Conservation (phyloP, 108 stramenopile species). For the Fistulifera pelliculosa region DNA sequence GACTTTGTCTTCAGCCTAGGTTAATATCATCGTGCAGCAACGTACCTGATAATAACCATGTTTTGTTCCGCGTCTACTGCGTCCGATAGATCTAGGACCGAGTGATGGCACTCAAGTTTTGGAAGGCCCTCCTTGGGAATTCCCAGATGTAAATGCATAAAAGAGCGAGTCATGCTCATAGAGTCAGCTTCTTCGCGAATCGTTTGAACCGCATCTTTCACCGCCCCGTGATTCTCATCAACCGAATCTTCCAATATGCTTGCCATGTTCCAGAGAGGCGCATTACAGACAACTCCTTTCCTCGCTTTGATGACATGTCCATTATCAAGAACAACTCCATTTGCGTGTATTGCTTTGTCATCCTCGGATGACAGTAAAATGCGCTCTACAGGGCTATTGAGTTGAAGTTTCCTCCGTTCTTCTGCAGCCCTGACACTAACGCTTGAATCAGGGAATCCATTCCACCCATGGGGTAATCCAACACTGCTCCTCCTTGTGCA, state of each 20-base stretch:
- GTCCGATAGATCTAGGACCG: constrained; percentile 54
- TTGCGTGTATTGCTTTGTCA: constrained; percentile 27
- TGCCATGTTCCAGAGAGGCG: constrained; percentile 78
- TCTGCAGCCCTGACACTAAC: constrained; percentile 55
- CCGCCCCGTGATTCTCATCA: background rate
- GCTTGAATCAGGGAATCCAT: constrained; percentile 77
- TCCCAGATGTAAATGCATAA: constrained; percentile 88
- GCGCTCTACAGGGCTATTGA: constrained; percentile 40
- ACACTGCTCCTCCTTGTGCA: constrained; percentile 54
- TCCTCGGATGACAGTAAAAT: constrained; percentile 23
- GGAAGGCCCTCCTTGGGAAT: constrained; percentile 62
- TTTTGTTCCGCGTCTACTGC: constrained; percentile 74
- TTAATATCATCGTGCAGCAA: too few species aligned
- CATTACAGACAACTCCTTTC: constrained; percentile 80
- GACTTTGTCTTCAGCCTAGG: too few species aligned
- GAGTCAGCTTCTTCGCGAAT: constrained; percentile 43
- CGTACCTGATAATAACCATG: constrained; percentile 49
- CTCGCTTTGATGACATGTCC: constrained; percentile 50
- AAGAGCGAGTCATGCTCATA: constrained; percentile 68
- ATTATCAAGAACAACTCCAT: constrained; percentile 54
- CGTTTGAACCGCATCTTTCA: constrained; percentile 24
- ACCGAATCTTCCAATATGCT: constrained; percentile 53
- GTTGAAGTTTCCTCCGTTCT: constrained; percentile 35
- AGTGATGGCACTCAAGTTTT: constrained; percentile 80
- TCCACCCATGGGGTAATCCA: constrained; percentile 84